Evolutionary conservation across 352 stramenopile genomes (phyloP).

Genomic region (Pythium grandisporangium): DNA sequence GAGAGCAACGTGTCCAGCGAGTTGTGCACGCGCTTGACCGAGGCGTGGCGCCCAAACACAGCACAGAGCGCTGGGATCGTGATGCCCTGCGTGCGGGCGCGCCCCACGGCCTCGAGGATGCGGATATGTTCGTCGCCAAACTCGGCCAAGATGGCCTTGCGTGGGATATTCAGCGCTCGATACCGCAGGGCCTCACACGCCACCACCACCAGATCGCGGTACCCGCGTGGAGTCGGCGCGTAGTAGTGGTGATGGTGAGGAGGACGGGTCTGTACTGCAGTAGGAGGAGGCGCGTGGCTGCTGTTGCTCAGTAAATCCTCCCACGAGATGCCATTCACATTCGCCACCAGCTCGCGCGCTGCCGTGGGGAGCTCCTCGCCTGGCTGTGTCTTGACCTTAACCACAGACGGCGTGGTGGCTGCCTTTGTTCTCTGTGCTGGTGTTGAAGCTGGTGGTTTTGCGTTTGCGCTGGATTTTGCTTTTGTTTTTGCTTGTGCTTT

Average conservation of each 20-base stretch:
- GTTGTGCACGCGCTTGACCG: constrained; percentile 71
- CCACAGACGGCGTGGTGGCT: too few relatives aligned
- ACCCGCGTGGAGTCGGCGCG: neutral
- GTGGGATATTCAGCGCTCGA: constrained; percentile 58
- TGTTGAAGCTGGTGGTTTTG: too few relatives aligned
- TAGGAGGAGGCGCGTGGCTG: too few relatives aligned
- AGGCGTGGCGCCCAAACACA: constrained; percentile 16
- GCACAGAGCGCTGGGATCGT: constrained; percentile 39
- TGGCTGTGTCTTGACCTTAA: too few relatives aligned
- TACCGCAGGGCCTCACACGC: constrained; percentile 59
- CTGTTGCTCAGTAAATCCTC: too few relatives aligned
- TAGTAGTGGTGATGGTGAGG: neutral
- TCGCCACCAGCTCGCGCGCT: too few relatives aligned
- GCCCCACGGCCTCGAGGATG: constrained; percentile 59
- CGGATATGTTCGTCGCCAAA: constrained; percentile 47
- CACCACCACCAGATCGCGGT: constrained; percentile 22
- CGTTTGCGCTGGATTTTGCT: too few relatives aligned
- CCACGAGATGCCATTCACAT: too few relatives aligned
- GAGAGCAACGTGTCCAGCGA: constrained; percentile 71
- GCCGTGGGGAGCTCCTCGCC: too few relatives aligned
- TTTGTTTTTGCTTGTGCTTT: too few relatives aligned
- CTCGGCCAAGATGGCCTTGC: constrained; percentile 50
- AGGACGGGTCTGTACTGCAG: too few relatives aligned
- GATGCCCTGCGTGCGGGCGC: constrained; percentile 32
- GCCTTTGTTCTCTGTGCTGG: too few relatives aligned